These are phyloP conservation scores for Nakaseomyces uthaithaninus DNA, from an alignment of 1,139 yeast genomes.

Conservation along the genomic window DNA sequence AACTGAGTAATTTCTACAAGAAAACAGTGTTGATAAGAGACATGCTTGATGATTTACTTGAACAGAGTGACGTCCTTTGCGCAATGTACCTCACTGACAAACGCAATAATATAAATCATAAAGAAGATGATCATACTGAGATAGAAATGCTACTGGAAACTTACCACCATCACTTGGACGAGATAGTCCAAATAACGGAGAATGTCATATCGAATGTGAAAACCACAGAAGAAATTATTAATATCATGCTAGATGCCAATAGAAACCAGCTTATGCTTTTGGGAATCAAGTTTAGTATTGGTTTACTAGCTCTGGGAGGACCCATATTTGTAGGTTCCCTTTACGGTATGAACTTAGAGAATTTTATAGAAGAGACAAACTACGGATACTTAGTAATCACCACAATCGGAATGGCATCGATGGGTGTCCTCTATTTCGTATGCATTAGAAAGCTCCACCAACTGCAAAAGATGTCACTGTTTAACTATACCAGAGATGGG, in stretches of 20 bases:
- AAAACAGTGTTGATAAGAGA: slow-evolving; percentile 77
- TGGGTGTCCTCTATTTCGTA: slow-evolving; percentile 31
- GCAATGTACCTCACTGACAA: slow-evolving; percentile 58
- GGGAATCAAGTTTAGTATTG: slow-evolving; percentile 60
- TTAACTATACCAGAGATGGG: slow-evolving; percentile 20
- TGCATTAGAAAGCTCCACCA: slow-evolving; percentile 36
- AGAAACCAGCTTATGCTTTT: slow-evolving; percentile 70
- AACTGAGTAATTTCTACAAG: slow-evolving; percentile 71
- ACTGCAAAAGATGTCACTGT: slow-evolving; percentile 40
- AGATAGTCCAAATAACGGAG: slow-evolving; percentile 71
- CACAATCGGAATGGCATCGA: slow-evolving; percentile 19
- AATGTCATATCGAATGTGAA: slow-evolving; percentile 60
- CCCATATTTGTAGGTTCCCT: slow-evolving; percentile 67
- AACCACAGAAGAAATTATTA: slow-evolving; percentile 75
- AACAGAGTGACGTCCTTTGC: slow-evolving; percentile 69
- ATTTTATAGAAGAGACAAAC: slow-evolving; percentile 61
- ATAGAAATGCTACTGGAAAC: slow-evolving; percentile 69
- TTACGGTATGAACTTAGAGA: slow-evolving; percentile 75
- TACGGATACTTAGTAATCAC: slow-evolving; percentile 45
- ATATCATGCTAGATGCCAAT: slow-evolving; percentile 69
- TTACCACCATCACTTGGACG: slow-evolving; percentile 70
- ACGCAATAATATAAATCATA: slow-evolving; percentile 18
- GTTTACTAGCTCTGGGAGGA: slow-evolving; percentile 48
- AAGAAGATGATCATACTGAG: slow-evolving; percentile 48
- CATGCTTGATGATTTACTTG: slow-evolving; percentile 78